Percentiles rank a stretch among this genome's conserved stretches.
Evolutionary conservation across 2,329 filamentous ascomycete species (phyloP).

Genomic region (Trichoderma gracile): DNA sequence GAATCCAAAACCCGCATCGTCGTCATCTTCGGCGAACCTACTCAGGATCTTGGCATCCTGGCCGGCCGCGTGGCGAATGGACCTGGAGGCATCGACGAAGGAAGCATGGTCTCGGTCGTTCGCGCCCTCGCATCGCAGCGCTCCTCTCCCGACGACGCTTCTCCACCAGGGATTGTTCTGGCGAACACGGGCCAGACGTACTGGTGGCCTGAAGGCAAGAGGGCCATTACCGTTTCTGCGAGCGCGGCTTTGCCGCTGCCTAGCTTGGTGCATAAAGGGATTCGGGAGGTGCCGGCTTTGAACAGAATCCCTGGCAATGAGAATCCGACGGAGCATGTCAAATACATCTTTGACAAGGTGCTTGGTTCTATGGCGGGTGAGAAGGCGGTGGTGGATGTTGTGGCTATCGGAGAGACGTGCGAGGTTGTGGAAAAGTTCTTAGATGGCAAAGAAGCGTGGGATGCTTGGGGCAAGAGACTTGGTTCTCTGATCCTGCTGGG

Average conservation of each 20-base stretch:
- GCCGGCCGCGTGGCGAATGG: constrained; percentile 68
- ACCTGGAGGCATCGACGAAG: constrained; percentile 65
- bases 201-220: constrained; percentile 68
- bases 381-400: constrained; percentile 63
- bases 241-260: constrained; percentile 62
- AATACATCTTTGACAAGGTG: constrained; percentile 65
- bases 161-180: constrained; percentile 64
- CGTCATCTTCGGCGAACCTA: constrained; percentile 70
- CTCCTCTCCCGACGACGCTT: constrained; percentile 38
- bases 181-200: constrained; percentile 76
- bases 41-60: constrained; percentile 72
- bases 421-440: constrained; percentile 60
- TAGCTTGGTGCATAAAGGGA: constrained; percentile 61
- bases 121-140: constrained; percentile 44
- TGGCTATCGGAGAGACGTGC: constrained; percentile 70
- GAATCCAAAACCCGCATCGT: constrained; percentile 62
- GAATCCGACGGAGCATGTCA: constrained; percentile 60
- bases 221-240: constrained; percentile 58
- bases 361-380: constrained; percentile 51
- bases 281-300: constrained; percentile 51
- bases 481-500: constrained; percentile 54
- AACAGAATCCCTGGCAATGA: constrained; percentile 66
- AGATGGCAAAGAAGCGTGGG: constrained; percentile 55
- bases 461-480: constrained; percentile 45
- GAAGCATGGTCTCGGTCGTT: constrained; percentile 69